Evolutionary conservation across 2,329 filamentous ascomycete genomes (phyloP).

Genomic region (Lecanicillium sp.): DNA sequence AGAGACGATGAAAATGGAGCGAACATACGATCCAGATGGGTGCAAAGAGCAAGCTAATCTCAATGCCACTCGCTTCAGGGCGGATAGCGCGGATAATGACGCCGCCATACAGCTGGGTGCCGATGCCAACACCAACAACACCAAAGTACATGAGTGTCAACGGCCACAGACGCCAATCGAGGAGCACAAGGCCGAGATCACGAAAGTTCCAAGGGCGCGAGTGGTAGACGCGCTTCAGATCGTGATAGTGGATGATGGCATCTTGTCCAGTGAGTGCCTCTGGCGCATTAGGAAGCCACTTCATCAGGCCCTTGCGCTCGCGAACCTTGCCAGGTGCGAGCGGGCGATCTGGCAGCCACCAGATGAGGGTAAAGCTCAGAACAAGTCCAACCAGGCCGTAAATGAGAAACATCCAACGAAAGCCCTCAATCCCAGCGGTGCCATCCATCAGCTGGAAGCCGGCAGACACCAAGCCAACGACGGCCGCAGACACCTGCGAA

Average conservation of each 20-base stretch:
- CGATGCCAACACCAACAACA: constrained; percentile 86
- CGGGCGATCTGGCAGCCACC: constrained; percentile 87
- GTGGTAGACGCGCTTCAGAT: constrained; percentile 75
- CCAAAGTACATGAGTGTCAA: constrained; percentile 89
- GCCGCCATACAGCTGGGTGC: constrained; percentile 79
- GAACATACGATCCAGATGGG: constrained; percentile 83
- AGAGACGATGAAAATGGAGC: not conserved
- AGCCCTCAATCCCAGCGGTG: constrained; percentile 65
- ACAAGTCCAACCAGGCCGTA: constrained; percentile 71
- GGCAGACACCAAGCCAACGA: constrained; percentile 82
- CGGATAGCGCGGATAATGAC: constrained; percentile 80
- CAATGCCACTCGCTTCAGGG: constrained; percentile 61
- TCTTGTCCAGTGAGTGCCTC: constrained; percentile 72
- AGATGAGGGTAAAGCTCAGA: constrained; percentile 66
- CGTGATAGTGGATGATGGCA: constrained; percentile 73
- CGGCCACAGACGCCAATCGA: constrained; percentile 86
- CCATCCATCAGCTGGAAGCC: constrained; percentile 92
- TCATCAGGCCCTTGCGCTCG: constrained; percentile 42
- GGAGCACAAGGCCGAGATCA: constrained; percentile 62
- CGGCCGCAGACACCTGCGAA: constrained; percentile 78
- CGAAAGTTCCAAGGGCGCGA: constrained; percentile 62
- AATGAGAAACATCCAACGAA: constrained; percentile 88
- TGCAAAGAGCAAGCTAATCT: constrained; percentile 76
- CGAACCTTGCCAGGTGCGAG: constrained; percentile 60
- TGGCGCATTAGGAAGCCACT: constrained; percentile 59